A percentile compares a stretch with the other conserved stretches of the same genome.
Evolutionary conservation across 1,284 basidiomycete genomes (phyloP).

Genomic region (Bjerkandera adusta): DNA sequence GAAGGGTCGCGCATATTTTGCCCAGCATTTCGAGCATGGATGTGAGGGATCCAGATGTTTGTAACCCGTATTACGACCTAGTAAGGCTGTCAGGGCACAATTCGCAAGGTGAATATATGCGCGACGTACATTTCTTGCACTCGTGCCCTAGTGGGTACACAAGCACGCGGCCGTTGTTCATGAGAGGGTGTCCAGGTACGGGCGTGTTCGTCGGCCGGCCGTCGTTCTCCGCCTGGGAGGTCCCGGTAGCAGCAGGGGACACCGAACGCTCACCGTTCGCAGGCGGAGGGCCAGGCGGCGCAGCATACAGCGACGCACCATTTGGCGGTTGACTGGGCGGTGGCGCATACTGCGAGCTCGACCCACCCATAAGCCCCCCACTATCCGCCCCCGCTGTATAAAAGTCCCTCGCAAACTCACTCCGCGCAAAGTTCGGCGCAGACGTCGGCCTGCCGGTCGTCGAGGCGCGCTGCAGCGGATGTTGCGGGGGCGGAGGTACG

Average conservation of each 20-base stretch:
- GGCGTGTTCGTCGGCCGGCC: conserved; percentile 61
- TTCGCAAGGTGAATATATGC: neutral
- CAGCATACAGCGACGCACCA: conserved; percentile 19
- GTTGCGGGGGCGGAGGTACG: conserved; percentile 20
- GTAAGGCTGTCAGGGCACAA: conserved; percentile 2
- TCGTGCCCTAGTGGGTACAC: conserved; percentile 62
- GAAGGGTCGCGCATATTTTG: conserved; percentile 58
- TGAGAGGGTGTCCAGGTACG: conserved; percentile 60
- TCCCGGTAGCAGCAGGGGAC: too few species aligned
- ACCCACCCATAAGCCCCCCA: conserved; percentile 18
- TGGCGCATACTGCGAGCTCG: conserved; percentile 25
- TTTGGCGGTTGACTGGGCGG: conserved; percentile 25
- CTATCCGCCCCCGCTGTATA: conserved; percentile 42
- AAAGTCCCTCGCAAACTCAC: too few species aligned
- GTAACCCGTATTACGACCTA: conserved; percentile 72
- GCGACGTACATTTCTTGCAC: conserved; percentile 49
- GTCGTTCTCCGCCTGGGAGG: too few species aligned
- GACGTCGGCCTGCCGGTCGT: conserved; percentile 15
- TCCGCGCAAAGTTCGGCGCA: conserved; percentile 52
- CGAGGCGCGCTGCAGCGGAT: conserved; percentile 14
- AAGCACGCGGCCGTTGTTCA: conserved; percentile 56
- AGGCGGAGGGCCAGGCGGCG: conserved; percentile 14
- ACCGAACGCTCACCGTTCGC: conserved; percentile 3
- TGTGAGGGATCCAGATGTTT: conserved; percentile 62
- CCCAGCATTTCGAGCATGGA: conserved; percentile 72